Evolutionary conservation across 2,329 filamentous ascomycete genomes (phyloP), one percentile per base, ranked within the genome.

Genomic region (Sporothrix humicola): DNA sequence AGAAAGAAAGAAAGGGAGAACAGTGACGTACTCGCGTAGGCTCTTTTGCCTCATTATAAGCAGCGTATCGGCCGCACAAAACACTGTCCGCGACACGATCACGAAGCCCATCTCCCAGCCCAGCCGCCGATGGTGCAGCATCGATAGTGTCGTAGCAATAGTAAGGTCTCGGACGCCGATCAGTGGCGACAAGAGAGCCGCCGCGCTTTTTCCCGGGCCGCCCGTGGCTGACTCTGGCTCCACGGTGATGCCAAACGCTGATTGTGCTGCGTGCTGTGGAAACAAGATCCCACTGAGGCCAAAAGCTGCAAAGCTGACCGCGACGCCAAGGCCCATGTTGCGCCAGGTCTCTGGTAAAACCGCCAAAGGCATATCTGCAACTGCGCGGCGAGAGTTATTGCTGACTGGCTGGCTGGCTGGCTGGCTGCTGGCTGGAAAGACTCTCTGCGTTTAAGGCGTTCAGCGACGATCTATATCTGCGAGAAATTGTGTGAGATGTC

Each of bases 81-180:
- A 61, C 3, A 76, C 73, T 6, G 73, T 76, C 13, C 76, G 74
- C 1, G 74, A 74, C 37, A 76, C 71, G n/a, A 76, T 75, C 31
- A 77, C 65, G n/a, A 73, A 75, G 7, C 76, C 76, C 72, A 75
- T 76, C 73, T 77, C 77, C 58, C 69, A 56, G 10, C 58, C 69
- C 56, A 73, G 72, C 10, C 69, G 23, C 63, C 72, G 65, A 12
- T 72, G 61, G 56, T 73, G 68, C 48, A 78, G 72, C 23, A 69
- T 72, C 23, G 73, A 74, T 4, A 77, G 73, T 37, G 74, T 71
- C 26, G 73, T 69, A 7, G 75, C 75, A 72, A 78, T 74, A 54
- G 72, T 73, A 10, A 77, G 52, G 59, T 76, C 75, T 56, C 76
- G 74, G n/a, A 73, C 74, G 7, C 75, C 76, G 46, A 76, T 74